Conservation (phyloP, 2,329 filamentous ascomycete species). For the Emergomyces orientalis region DNA sequence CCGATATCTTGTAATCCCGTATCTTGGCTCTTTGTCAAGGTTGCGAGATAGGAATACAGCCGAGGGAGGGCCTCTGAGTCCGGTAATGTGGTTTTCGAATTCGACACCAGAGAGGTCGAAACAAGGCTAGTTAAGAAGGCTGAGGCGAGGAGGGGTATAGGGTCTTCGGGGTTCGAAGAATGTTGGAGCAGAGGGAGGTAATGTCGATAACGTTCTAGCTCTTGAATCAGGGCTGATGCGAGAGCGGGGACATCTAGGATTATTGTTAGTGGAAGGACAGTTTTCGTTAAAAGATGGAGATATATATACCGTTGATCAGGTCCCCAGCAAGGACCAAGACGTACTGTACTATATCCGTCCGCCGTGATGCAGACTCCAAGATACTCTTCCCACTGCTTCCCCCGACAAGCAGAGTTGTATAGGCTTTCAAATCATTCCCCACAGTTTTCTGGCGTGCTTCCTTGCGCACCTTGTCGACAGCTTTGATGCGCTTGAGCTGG, state of each 20-base stretch:
- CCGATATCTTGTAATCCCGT: slow-evolving; percentile 90
- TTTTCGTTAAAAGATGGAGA: not conserved
- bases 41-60: slow-evolving; percentile 77
- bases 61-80: slow-evolving; percentile 69
- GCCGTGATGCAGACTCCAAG: slow-evolving; percentile 73
- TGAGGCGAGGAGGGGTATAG: slow-evolving; percentile 81
- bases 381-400: slow-evolving; percentile 58
- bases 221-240: slow-evolving; percentile 63
- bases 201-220: slow-evolving; percentile 61
- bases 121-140: slow-evolving; percentile 76
- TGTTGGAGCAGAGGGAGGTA: slow-evolving; percentile 78
- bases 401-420: slow-evolving; percentile 71
- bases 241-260: slow-evolving; percentile 66
- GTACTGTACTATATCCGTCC: slow-evolving; percentile 87
- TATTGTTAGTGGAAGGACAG: not conserved
- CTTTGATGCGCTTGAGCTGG: slow-evolving; percentile 90
- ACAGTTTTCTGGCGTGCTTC: slow-evolving; percentile 79
- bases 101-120: slow-evolving; percentile 51
- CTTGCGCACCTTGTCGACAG: slow-evolving; percentile 90
- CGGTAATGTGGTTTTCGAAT: slow-evolving; percentile 50
- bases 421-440: slow-evolving; percentile 69
- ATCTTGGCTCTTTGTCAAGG: slow-evolving; percentile 74
- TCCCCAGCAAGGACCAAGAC: slow-evolving; percentile 83
- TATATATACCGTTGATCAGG: slow-evolving; percentile 64
- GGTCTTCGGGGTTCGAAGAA: slow-evolving; percentile 72